These are phyloP conservation scores for Penicillium nucicola DNA, from an alignment of 495 filamentous ascomycete genomes.

Conservation along the genomic window DNA sequence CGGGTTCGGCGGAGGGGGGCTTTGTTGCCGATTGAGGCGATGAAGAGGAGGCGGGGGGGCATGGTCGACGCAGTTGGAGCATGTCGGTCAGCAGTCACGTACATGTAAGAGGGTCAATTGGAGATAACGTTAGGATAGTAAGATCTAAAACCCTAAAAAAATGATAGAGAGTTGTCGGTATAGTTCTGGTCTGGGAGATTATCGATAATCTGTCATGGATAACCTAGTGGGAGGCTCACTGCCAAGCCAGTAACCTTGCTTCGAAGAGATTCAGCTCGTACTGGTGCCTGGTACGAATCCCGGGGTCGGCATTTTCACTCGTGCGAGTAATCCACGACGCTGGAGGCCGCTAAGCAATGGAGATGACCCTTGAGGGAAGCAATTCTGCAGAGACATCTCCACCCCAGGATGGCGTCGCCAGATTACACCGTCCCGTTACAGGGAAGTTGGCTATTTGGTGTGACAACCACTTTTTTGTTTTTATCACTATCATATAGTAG, in stretches of 20 bases:
- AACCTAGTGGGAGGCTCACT: slow-evolving; percentile 44
- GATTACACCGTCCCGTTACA: slow-evolving; percentile 53
- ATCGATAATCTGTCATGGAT: slow-evolving; percentile 44
- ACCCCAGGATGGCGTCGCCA: slow-evolving; percentile 58
- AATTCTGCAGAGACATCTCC: slow-evolving; percentile 64
- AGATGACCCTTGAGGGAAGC: slow-evolving; percentile 61
- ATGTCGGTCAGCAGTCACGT: too few species aligned
- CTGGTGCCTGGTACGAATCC: slow-evolving; percentile 61
- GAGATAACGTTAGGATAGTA: too few species aligned
- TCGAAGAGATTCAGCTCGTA: slow-evolving; percentile 39
- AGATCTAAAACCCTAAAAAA: too few species aligned
- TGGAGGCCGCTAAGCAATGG: slow-evolving; percentile 58
- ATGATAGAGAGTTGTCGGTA: too few species aligned
- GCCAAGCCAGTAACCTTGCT: slow-evolving; percentile 43
- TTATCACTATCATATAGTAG: too few species aligned
- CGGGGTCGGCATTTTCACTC: slow-evolving; percentile 55
- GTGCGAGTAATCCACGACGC: slow-evolving; percentile 59
- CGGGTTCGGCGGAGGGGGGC: slow-evolving; percentile 64
- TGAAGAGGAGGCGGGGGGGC: slow-evolving; percentile 49
- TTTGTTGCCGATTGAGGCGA: slow-evolving; percentile 73
- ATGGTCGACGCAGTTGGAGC: too few species aligned
- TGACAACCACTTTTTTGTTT: slow-evolving; percentile 27
- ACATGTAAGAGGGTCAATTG: too few species aligned
- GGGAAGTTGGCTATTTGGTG: slow-evolving; percentile 41
- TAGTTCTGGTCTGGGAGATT: neutral